Evolutionary conservation across 768 basidiomycete genomes (phyloP).

Genomic region (Pholiota molesta): DNA sequence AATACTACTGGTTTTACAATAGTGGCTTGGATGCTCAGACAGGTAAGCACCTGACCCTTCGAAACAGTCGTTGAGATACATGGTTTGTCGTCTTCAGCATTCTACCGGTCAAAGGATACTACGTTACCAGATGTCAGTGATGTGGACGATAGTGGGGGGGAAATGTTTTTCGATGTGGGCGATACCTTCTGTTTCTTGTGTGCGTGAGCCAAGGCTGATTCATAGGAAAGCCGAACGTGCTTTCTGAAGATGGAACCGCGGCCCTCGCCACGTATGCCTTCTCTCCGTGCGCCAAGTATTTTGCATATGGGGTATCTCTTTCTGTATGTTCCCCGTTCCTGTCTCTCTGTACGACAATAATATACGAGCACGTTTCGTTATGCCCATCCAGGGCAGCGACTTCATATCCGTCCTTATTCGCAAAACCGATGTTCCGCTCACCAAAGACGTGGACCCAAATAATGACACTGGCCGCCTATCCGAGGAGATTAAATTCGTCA

Average conservation of each 20-base stretch:
- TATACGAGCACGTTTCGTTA: constrained; percentile 9
- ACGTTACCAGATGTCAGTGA: constrained; percentile 57
- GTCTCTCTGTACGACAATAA: constrained; percentile 5
- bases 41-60: constrained; percentile 30
- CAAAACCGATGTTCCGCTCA: constrained; percentile 60
- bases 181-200: not conserved
- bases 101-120: constrained; percentile 60
- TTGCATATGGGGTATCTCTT: constrained; percentile 75
- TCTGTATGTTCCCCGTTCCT: constrained; percentile 50
- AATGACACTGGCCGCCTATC: constrained; percentile 55
- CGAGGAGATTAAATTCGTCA: constrained; percentile 76
- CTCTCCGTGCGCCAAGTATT: constrained; percentile 69
- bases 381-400: constrained; percentile 63
- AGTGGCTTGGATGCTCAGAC: constrained; percentile 75
- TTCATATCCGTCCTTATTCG: constrained; percentile 72
- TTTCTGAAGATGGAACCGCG: constrained; percentile 74
- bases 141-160: constrained; percentile 45
- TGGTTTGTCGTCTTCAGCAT: constrained; percentile 39
- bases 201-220: constrained; percentile 10
- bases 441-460: constrained; percentile 39
- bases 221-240: constrained; percentile 61
- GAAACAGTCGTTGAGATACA: not conserved
- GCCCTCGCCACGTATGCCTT: constrained; percentile 62
- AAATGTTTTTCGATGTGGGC: constrained; percentile 80
- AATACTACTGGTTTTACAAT: constrained; percentile 85